Percentiles rank a stretch among this genome's conserved stretches.
phyloP scores from a whole-genome alignment of 768 basidiomycete genomes.

The Hortiboletus campestris region DNA sequence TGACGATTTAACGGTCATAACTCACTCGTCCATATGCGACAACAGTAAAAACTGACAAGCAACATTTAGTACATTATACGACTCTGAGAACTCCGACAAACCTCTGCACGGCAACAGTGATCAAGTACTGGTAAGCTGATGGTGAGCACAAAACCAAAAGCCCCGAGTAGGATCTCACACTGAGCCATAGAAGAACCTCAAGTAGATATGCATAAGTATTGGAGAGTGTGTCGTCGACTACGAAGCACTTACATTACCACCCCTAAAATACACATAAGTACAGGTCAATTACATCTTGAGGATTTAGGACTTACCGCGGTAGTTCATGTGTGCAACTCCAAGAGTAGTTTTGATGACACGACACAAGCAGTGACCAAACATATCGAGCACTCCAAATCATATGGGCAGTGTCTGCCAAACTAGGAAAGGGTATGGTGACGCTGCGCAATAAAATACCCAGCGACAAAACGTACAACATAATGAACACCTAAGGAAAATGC shows the following conservation, averaged over 20 bases:
- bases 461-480: background rate
- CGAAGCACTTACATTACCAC: conserved; percentile 7
- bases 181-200: background rate
- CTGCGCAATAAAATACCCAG: background rate
- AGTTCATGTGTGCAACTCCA: background rate
- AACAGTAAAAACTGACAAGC: conserved; percentile 9
- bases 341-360: background rate
- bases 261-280: background rate
- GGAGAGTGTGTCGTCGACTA: background rate
- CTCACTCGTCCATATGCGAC: conserved; percentile 15
- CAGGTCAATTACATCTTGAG: background rate
- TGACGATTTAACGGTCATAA: background rate
- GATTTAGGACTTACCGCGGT: conserved; percentile 1
- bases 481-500: background rate
- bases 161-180: background rate
- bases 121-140: background rate
- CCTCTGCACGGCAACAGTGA: conserved; percentile 5
- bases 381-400: conserved; percentile 1
- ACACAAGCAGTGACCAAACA: conserved; percentile 6
- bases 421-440: background rate
- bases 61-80: background rate
- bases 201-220: background rate
- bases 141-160: background rate
- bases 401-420: conserved; percentile 5
- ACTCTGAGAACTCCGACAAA: background rate